Conservation (phyloP, 2,329 filamentous ascomycete genomes). For the Botrytis fabae region DNA sequence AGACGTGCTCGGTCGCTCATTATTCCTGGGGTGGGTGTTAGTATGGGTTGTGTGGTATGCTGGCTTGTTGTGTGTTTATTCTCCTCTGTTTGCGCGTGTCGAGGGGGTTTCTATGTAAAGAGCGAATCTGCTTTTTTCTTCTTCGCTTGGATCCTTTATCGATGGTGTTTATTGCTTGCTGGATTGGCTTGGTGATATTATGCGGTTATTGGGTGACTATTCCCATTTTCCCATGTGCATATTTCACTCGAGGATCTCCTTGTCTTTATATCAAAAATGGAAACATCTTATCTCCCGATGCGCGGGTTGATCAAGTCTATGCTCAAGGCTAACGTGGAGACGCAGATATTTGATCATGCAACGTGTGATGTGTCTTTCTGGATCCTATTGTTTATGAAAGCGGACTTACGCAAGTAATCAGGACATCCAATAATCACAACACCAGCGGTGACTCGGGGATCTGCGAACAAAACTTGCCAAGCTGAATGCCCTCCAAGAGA, state of each 20-base stretch:
- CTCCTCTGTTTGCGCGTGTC: neutral
- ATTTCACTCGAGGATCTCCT: neutral
- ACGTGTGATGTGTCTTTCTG: too few relatives aligned
- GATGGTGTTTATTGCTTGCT: neutral
- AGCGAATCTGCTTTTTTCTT: neutral
- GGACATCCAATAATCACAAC: conserved; percentile 86
- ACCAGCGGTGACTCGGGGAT: conserved; percentile 75
- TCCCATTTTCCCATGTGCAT: neutral
- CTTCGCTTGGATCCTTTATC: neutral
- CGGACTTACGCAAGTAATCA: conserved; percentile 68
- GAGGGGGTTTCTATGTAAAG: neutral
- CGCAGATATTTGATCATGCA: neutral
- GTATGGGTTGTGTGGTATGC: neutral
- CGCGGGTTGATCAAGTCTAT: neutral
- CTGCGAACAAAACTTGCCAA: conserved; percentile 80
- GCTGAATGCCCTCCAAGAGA: conserved; percentile 84
- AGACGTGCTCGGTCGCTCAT: conserved; percentile 76
- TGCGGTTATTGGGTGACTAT: neutral
- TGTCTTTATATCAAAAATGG: neutral
- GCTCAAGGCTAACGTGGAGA: neutral
- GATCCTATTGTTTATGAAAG: too few relatives aligned
- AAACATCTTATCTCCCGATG: neutral
- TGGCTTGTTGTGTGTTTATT: neutral
- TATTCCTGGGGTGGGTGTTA: conserved; percentile 45
- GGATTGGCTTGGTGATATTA: neutral